These are phyloP conservation scores for Plectranthus barbatus DNA, from an alignment of 257 asterid species.

Conservation along the genomic window DNA sequence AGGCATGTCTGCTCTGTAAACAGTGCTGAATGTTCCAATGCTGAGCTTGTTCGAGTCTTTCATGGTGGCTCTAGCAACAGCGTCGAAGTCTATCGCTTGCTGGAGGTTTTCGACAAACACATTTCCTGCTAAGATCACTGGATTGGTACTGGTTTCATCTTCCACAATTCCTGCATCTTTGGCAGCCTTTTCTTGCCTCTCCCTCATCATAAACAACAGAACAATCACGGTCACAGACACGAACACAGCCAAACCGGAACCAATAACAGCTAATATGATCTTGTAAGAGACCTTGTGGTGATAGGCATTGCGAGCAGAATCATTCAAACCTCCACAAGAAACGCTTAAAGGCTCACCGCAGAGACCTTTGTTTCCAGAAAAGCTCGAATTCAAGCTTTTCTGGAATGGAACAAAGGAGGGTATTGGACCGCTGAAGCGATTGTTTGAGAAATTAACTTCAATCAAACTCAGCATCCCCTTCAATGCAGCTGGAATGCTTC, in stretches of 20 bases:
- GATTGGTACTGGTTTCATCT: slow-evolving; percentile 28
- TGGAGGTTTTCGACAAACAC: slow-evolving; percentile 71
- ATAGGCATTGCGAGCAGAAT: slow-evolving; percentile 29
- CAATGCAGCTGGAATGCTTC: slow-evolving; percentile 60
- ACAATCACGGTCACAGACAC: slow-evolving; percentile 66
- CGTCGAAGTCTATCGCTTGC: slow-evolving; percentile 86
- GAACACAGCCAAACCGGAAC: slow-evolving; percentile 87
- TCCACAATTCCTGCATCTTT: slow-evolving; percentile 29
- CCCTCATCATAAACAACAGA: slow-evolving; percentile 83
- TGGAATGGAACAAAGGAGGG: slow-evolving; percentile 81
- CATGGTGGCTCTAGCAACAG: slow-evolving; percentile 64
- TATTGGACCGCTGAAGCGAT: slow-evolving; percentile 63
- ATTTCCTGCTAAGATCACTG: slow-evolving; percentile 72
- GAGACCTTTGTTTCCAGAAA: slow-evolving; percentile 70
- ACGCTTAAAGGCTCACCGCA: slow-evolving; percentile 77
- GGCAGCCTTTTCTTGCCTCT: slow-evolving; percentile 72
- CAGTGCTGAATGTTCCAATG: slow-evolving; percentile 75
- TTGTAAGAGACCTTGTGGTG: slow-evolving; percentile 83
- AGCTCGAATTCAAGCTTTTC: slow-evolving; percentile 76
- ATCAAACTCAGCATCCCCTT: slow-evolving; percentile 92
- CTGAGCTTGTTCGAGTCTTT: slow-evolving; percentile 68
- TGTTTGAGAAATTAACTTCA: slow-evolving; percentile 85
- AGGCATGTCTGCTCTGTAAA: slow-evolving; percentile 93
- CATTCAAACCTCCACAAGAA: slow-evolving; percentile 48
- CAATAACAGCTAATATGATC: slow-evolving; percentile 68